phyloP scores from a whole-genome alignment of 2,329 filamentous ascomycete species.

The Fusarium penzigii region DNA sequence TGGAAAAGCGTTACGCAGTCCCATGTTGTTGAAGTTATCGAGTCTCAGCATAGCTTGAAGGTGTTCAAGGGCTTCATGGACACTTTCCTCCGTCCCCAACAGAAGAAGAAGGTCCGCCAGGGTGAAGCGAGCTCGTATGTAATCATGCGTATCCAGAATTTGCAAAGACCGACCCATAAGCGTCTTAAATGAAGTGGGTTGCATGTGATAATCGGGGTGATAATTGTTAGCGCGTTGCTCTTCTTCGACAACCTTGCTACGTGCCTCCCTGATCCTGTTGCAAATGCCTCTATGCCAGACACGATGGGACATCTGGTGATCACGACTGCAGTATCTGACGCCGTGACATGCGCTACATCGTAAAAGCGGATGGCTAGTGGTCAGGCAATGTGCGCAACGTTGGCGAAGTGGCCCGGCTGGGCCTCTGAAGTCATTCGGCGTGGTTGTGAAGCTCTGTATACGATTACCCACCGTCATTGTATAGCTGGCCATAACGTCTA shows the following conservation, averaged over 20 bases:
- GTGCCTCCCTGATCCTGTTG: conserved; percentile 36
- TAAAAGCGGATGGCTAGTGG: conserved; percentile 9
- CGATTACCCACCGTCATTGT: too few relatives aligned
- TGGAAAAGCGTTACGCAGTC: conserved; percentile 34
- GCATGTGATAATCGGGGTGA: conserved; percentile 27
- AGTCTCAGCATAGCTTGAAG: conserved; percentile 36
- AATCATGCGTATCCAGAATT: conserved; percentile 38
- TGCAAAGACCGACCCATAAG: conserved; percentile 41
- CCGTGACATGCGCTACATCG: conserved; percentile 44
- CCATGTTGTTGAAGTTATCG: conserved; percentile 22
- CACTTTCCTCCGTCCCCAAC: conserved; percentile 33
- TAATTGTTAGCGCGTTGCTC: conserved; percentile 36
- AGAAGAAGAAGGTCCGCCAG: conserved; percentile 31
- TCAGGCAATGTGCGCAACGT: conserved; percentile 5
- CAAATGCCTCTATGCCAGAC: conserved; percentile 41
- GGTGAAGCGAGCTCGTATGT: conserved; percentile 36
- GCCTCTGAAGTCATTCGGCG: too few relatives aligned
- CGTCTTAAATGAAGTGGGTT: conserved; percentile 38
- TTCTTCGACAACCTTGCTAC: conserved; percentile 31
- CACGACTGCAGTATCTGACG: conserved; percentile 44
- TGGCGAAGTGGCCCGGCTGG: conserved; percentile 1
- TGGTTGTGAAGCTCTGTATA: too few relatives aligned
- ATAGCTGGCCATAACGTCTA: too few relatives aligned
- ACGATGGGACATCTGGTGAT: conserved; percentile 42
- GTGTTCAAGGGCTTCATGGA: conserved; percentile 39